phyloP scores from a whole-genome alignment of 257 asterid genomes.

The Solanum medicagineum region DNA sequence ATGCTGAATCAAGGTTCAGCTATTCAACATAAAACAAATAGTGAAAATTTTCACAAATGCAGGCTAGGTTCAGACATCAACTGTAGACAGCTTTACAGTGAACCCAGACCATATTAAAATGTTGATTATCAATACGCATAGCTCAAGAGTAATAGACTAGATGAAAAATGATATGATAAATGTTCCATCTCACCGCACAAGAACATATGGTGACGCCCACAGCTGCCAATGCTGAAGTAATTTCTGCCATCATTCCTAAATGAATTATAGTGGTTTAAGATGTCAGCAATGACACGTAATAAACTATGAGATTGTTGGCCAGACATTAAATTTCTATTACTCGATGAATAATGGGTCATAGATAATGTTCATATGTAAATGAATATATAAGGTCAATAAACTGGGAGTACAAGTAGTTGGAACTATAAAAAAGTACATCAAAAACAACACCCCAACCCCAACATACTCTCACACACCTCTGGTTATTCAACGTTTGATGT shows the following conservation, averaged over 20 bases:
- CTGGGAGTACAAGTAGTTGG: neutral
- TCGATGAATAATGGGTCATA: neutral
- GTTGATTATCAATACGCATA: neutral
- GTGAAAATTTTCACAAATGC: neutral
- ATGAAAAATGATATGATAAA: neutral
- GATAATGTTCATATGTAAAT: neutral
- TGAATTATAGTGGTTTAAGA: neutral
- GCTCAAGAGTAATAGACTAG: neutral
- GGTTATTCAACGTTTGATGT: neutral
- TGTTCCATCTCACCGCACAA: conserved; percentile 62
- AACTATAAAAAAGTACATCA: neutral
- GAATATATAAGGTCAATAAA: neutral
- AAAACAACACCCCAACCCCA: neutral
- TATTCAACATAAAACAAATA: neutral
- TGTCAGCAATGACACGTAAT: neutral
- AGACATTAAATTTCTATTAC: neutral
- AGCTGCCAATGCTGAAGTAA: conserved; percentile 70
- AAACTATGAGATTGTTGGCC: neutral
- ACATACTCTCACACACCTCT: neutral
- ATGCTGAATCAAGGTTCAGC: neutral
- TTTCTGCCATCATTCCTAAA: conserved; percentile 85
- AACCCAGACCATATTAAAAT: neutral
- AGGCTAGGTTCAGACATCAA: neutral
- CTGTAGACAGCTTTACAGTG: neutral
- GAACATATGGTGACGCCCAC: conserved; percentile 63